Base-by-base conservation (phyloP, 2,329 filamentous ascomycete genomes). In the Aureobasidium sp. region DNA sequence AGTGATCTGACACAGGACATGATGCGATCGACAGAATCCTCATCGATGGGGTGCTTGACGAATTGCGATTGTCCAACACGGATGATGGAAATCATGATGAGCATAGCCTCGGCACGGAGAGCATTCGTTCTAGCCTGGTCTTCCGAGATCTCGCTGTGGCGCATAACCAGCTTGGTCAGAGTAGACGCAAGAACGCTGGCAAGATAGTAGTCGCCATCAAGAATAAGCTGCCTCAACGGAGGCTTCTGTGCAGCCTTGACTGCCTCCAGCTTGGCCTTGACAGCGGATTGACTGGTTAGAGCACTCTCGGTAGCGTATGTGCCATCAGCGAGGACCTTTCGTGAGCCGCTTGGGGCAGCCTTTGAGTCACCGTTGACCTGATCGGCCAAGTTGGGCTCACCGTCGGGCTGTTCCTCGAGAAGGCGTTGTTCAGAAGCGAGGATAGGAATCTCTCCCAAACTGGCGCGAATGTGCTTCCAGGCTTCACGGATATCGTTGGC, bases 11-110 rank as follows among this genome's bases (percentile, higher is more conserved):
- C 90, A 71, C 93, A 97, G 40, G 90, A 91, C 94, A 99, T 97
- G 73, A 99, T 93, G 68, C 94, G 87, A 74, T 99, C 94, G n/a
- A 97, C 84, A 0, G 94, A 96, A 73, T 99, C 94, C 73, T 99
- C 94, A 64, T 99, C 94, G 65, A 99, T 97, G 2, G 91, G 89
- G 1, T 90, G 88, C 78, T 97, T 97, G 70, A 95, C 94, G 67
- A 99, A 99, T 65, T 96, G 90, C n/a, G 93, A 97, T 75, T 99
- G 94, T 42, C 94, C 94, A 63, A 96, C 94, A 53, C 94, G 91
- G 66, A 99, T 90, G 67, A 99, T 95, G 5, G 94, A 97, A 68
- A 99, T 96, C 92, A 97, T 96, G 72, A 99, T 97, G 57, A 99
- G 82, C 94, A 99, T 99, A 46, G 94, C 94, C 75, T 99, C 94